Percentiles rank a stretch among this genome's conserved stretches.
phyloP scores from a whole-genome alignment of 805 yeast species.

The Helenozyma baotianmanensis region DNA sequence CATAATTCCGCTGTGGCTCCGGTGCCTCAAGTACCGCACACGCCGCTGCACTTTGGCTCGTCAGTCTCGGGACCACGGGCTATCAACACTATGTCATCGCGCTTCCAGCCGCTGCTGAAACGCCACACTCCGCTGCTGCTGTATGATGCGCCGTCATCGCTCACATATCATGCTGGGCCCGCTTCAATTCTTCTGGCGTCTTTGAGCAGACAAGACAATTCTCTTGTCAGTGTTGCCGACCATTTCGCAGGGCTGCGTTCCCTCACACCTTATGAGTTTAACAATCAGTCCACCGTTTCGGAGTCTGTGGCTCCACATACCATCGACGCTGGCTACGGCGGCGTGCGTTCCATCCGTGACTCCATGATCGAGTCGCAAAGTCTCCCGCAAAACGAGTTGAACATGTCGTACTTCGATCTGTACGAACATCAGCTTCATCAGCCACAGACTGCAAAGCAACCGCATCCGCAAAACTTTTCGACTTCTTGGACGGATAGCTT shows the following conservation, averaged over 20 bases:
- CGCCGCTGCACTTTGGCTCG: too few relatives aligned
- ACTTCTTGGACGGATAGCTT: conserved; percentile 4
- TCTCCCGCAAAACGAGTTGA: not conserved
- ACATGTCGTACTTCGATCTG: conserved; percentile 5
- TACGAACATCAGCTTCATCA: not conserved
- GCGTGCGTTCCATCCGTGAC: conserved; percentile 9
- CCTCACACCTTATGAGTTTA: conserved; percentile 15
- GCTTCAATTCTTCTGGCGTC: conserved; percentile 9
- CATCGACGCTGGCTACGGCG: conserved; percentile 4
- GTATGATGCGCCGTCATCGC: conserved; percentile 11
- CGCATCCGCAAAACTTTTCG: not conserved
- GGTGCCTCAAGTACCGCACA: too few relatives aligned
- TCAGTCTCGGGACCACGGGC: too few relatives aligned
- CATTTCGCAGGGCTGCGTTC: conserved; percentile 17
- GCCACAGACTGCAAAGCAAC: not conserved
- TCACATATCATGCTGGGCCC: conserved; percentile 9
- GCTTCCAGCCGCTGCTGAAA: too few relatives aligned
- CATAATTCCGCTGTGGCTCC: too few relatives aligned
- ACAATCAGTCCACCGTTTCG: too few relatives aligned
- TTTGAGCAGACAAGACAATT: conserved; percentile 21
- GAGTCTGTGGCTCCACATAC: too few relatives aligned
- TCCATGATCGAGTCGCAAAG: conserved; percentile 3
- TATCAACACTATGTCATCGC: too few relatives aligned
- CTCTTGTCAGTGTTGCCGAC: conserved; percentile 30
- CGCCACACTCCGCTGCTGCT: too few relatives aligned